phyloP scores from a whole-genome alignment of 2,329 filamentous ascomycete species.

The Aspergillus eucalypticola region DNA sequence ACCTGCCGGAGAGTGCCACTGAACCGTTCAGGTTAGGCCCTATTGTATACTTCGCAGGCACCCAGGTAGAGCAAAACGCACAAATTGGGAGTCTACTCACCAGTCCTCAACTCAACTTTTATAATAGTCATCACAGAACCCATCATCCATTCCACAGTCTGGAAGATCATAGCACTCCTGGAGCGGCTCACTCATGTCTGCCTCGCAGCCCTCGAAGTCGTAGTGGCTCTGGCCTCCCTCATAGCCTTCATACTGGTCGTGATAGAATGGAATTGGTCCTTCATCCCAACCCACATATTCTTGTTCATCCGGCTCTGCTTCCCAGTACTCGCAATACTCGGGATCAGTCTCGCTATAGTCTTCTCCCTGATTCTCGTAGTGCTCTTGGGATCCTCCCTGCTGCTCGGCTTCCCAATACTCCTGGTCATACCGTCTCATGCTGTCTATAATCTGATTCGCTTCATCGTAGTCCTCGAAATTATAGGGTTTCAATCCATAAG shows the following conservation, averaged over 20 bases:
- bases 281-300: no score
- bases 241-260: neutral
- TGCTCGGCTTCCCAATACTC: neutral
- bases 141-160: neutral
- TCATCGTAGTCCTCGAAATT: slow-evolving; percentile 1
- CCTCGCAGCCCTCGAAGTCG: neutral
- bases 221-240: neutral
- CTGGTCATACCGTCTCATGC: slow-evolving; percentile 3
- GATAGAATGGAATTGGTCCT: no score
- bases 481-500: slow-evolving; percentile 5
- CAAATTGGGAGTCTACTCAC: neutral
- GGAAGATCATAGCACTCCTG: neutral
- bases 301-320: neutral
- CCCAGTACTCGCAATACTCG: neutral
- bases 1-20: neutral
- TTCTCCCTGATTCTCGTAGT: neutral
- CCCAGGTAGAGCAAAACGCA: neutral
- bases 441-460: slow-evolving; percentile 8
- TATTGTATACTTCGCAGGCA: neutral
- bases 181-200: neutral
- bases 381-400: neutral
- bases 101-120: neutral
- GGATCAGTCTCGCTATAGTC: neutral
- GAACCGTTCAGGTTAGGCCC: neutral
- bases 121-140: neutral